These are phyloP conservation scores for Mrakia hoshinonis DNA, from an alignment of 768 basidiomycete species.

Conservation along the genomic window DNA sequence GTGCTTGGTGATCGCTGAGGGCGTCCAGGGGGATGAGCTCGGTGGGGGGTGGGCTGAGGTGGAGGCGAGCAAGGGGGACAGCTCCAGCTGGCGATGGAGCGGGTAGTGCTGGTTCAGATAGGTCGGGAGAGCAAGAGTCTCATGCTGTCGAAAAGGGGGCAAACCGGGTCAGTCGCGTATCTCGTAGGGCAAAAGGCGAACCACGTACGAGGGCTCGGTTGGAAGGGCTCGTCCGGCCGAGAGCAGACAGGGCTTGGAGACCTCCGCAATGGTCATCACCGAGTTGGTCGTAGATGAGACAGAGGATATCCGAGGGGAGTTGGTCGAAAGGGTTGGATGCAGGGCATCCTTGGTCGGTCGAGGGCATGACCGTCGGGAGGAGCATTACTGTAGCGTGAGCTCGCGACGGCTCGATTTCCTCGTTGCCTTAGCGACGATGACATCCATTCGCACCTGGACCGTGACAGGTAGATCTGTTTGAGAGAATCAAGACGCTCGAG, in stretches of 20 bases:
- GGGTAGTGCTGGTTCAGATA: neutral
- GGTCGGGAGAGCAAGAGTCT: neutral
- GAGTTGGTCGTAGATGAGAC: neutral
- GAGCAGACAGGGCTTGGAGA: neutral
- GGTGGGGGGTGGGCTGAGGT: neutral
- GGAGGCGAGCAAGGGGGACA: neutral
- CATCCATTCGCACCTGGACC: too few species aligned
- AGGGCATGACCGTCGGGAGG: too few species aligned
- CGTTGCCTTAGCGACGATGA: too few species aligned
- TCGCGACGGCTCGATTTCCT: too few species aligned
- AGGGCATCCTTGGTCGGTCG: too few species aligned
- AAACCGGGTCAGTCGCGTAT: neutral
- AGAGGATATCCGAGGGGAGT: neutral
- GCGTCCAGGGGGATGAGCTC: neutral
- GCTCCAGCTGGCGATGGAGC: neutral
- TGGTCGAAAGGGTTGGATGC: neutral
- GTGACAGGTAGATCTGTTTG: too few species aligned
- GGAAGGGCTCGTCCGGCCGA: neutral
- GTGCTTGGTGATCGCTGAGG: neutral
- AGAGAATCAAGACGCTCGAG: too few species aligned
- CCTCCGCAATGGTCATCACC: too few species aligned
- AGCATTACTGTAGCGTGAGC: too few species aligned
- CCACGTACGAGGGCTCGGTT: neutral
- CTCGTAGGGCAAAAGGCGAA: neutral
- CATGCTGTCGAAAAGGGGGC: neutral